Percentiles rank a stretch among this genome's conserved stretches.
phyloP scores from a whole-genome alignment of 2,329 filamentous ascomycete genomes.

The Calonectria hawksworthii region DNA sequence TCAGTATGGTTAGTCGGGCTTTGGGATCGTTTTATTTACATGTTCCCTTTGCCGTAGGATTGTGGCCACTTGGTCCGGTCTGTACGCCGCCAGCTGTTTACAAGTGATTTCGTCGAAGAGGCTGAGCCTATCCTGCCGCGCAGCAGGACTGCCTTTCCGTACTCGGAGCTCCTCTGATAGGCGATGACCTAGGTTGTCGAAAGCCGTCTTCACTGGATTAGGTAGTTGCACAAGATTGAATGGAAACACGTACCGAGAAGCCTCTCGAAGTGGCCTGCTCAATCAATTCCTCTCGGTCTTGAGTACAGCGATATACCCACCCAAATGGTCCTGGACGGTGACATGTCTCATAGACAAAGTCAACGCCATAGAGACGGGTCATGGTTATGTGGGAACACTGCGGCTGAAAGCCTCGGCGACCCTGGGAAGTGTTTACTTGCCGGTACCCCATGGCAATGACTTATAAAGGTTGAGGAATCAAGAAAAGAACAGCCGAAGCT shows the following conservation, averaged over 20 bases:
- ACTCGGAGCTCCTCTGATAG: slow-evolving; percentile 51
- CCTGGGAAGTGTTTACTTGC: slow-evolving; percentile 23
- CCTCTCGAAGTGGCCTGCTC: slow-evolving; percentile 47
- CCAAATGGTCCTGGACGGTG: slow-evolving; percentile 68
- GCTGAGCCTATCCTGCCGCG: slow-evolving; percentile 58
- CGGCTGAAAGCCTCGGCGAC: slow-evolving; percentile 43
- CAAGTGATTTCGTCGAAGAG: slow-evolving; percentile 60
- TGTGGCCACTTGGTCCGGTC: slow-evolving; percentile 59
- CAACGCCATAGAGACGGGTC: slow-evolving; percentile 72
- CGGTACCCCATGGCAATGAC: slow-evolving; percentile 32
- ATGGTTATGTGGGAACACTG: slow-evolving; percentile 78
- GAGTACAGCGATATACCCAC: slow-evolving; percentile 81
- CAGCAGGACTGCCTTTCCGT: slow-evolving; percentile 57
- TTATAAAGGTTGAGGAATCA: not conserved
- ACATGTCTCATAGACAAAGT: slow-evolving; percentile 71
- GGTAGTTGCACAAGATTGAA: not conserved
- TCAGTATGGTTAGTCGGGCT: slow-evolving; percentile 19
- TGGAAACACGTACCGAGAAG: slow-evolving; percentile 22
- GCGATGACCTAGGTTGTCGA: slow-evolving; percentile 52
- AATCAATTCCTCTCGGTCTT: slow-evolving; percentile 68
- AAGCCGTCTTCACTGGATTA: slow-evolving; percentile 43
- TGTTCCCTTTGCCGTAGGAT: slow-evolving; percentile 66
- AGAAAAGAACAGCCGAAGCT: not conserved
- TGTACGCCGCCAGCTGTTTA: slow-evolving; percentile 61
- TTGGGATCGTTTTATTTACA: slow-evolving; percentile 48